phyloP scores from a whole-genome alignment of 352 stramenopile genomes.

The Hyaloperonospora brassicae region DNA sequence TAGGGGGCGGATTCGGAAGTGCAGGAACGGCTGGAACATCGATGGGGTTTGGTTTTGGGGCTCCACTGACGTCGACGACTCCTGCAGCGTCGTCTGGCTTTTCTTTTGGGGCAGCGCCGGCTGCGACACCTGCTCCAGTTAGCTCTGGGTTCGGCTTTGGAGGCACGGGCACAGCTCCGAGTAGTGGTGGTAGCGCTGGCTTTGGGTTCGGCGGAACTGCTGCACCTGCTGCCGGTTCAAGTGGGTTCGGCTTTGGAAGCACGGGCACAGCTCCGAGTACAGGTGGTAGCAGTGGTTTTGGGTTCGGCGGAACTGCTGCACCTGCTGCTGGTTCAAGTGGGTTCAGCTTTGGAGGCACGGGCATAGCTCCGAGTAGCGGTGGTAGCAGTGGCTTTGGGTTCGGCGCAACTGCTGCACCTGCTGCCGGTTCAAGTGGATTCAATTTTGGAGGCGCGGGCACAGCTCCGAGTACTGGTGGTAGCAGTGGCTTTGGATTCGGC shows the following conservation, averaged over 20 bases:
- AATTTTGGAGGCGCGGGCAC: neutral
- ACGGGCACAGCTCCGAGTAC: no score
- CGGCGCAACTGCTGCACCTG: neutral
- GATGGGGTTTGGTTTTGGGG: conserved; percentile 19
- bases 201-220: no score
- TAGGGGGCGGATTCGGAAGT: conserved; percentile 24
- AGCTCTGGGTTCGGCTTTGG: neutral
- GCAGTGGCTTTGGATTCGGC: neutral
- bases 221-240: no score
- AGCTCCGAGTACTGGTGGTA: no score
- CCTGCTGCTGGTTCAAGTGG: no score
- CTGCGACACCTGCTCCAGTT: neutral
- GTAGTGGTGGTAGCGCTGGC: no score
- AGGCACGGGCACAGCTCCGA: neutral
- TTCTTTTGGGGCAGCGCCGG: neutral
- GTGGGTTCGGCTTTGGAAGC: no score
- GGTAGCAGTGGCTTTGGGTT: no score
- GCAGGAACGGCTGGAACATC: conserved; percentile 12
- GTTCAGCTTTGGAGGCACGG: no score
- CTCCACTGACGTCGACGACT: conserved; percentile 1
- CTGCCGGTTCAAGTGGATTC: neutral
- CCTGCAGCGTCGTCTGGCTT: neutral
- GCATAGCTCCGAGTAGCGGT: no score
- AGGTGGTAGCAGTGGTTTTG: no score
- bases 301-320: no score